A percentile compares a stretch with the other conserved stretches of the same genome.
These are phyloP conservation scores for Penicillium freii DNA, from an alignment of 2,329 filamentous ascomycete genomes.

Conservation along the genomic window DNA sequence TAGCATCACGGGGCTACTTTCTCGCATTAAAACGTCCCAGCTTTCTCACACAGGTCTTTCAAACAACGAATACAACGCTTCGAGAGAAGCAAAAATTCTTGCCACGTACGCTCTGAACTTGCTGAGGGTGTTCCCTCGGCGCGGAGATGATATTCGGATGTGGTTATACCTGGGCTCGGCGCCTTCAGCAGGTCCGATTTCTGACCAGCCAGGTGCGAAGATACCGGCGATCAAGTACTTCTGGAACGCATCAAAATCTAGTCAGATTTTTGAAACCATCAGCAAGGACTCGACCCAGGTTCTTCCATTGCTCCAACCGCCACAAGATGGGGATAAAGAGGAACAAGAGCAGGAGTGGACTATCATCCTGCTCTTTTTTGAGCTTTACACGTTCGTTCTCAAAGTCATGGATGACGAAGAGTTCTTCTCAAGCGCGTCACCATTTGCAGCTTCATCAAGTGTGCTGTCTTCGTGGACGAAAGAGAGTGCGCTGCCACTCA, in stretches of 20 bases:
- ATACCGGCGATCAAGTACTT: slow-evolving; percentile 77
- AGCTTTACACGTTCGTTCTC: slow-evolving; percentile 89
- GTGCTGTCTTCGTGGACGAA: slow-evolving; percentile 55
- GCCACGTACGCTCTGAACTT: slow-evolving; percentile 85
- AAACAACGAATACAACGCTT: slow-evolving; percentile 36
- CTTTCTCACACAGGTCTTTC: slow-evolving; percentile 24
- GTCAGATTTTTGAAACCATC: slow-evolving; percentile 58
- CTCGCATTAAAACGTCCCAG: slow-evolving; percentile 38
- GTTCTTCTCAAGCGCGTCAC: slow-evolving; percentile 67
- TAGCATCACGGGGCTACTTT: slow-evolving; percentile 65
- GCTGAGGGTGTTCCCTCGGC: slow-evolving; percentile 76
- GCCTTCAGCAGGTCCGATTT: slow-evolving; percentile 34
- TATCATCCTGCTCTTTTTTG: slow-evolving; percentile 83
- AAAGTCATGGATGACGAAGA: slow-evolving; percentile 96
- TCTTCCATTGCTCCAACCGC: slow-evolving; percentile 54
- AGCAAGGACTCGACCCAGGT: slow-evolving; percentile 57
- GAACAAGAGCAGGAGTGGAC: slow-evolving; percentile 73
- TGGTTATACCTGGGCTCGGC: slow-evolving; percentile 80
- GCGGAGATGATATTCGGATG: slow-evolving; percentile 89
- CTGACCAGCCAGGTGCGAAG: slow-evolving; percentile 33
- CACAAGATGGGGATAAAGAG: slow-evolving; percentile 30
- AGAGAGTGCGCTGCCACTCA: slow-evolving; percentile 66
- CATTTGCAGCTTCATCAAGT: slow-evolving; percentile 46
- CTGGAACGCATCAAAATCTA: slow-evolving; percentile 66
- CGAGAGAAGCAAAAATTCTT: slow-evolving; percentile 66